phyloP scores from a whole-genome alignment of 1,139 yeast genomes.

The Blastobotrys serpentis region DNA sequence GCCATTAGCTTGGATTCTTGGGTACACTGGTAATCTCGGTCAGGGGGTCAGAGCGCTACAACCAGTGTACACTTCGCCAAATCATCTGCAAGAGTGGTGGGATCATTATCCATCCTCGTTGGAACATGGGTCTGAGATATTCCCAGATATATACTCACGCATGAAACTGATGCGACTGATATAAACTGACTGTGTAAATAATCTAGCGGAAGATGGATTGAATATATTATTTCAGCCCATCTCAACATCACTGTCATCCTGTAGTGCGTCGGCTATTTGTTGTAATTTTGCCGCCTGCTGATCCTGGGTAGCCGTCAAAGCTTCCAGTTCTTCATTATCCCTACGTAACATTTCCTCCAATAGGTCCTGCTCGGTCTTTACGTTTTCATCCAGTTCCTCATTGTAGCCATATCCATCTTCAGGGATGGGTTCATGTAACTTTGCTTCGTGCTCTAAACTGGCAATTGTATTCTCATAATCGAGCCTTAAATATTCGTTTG shows the following conservation, averaged over 20 bases:
- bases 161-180: not conserved
- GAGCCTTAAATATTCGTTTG: conserved; percentile 19
- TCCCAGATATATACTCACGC: conserved; percentile 9
- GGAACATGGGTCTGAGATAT: conserved; percentile 1
- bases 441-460: conserved; percentile 25
- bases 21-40: conserved; percentile 13
- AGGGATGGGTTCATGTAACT: not conserved
- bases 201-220: too few relatives aligned
- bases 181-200: too few relatives aligned
- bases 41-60: conserved; percentile 3
- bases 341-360: conserved; percentile 22
- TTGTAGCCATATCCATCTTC: not conserved
- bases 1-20: conserved; percentile 10
- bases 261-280: conserved; percentile 1
- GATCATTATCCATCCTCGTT: conserved; percentile 1
- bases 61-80: conserved; percentile 8
- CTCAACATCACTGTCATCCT: not conserved
- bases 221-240: too few relatives aligned
- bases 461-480: conserved; percentile 26
- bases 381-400: conserved; percentile 11
- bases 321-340: conserved; percentile 25
- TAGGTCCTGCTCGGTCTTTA: conserved; percentile 20
- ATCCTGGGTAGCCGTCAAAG: not conserved
- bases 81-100: conserved; percentile 16
- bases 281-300: not conserved